Base-by-base conservation (phyloP, 2,329 filamentous ascomycete species). In the Phyllosticta paracitricarpa region DNA sequence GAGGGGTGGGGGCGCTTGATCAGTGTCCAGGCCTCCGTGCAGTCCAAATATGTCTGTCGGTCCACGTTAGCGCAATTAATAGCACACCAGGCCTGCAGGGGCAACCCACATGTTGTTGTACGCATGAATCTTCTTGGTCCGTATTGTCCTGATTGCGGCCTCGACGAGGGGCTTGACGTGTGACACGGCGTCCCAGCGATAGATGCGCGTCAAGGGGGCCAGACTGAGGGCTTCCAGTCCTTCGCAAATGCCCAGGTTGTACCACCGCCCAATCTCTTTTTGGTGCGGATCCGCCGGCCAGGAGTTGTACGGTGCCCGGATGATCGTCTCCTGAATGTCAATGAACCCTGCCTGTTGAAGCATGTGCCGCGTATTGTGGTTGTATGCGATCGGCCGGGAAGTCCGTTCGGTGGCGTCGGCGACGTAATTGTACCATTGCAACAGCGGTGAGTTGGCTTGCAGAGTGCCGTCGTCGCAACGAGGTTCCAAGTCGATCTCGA, bases 401-500 rank as follows among this genome's bases (percentile, higher is more conserved):
- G 82, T 81, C 52, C 79, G 78, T 55, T 84, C 80, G 66, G 91
- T 92, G 53, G 88, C 88, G 62, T 84, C 80, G 56, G 84, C 79
- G 61, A 95, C 77, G 62, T 83, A 82, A 26, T 83, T 75, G 64
- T 87, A 87, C 91, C 91, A 96, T 66, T 83, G 76, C 54, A 78
- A 74, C 17, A 93, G 76, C 28, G 80, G 77, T 7, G 86, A 84
- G 48, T 83, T 75, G 3, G 74, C 65, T 10, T 82, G 79, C 14
- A 89, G 75, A 0, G 84, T 83, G 40, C 81, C 80, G 67, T 89
- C 84, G 64, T 91, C 87, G 69, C 85, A 88, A 58, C 84, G 84
- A 19, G 91, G 90, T 56, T 82, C 79, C 73, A 89, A 89, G 73
- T 97, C 91, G 60, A 97, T 88, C 72, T 97, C 93, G 56, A 96